Conservation (phyloP, 768 basidiomycete genomes). For the Mycena chlorophos region DNA sequence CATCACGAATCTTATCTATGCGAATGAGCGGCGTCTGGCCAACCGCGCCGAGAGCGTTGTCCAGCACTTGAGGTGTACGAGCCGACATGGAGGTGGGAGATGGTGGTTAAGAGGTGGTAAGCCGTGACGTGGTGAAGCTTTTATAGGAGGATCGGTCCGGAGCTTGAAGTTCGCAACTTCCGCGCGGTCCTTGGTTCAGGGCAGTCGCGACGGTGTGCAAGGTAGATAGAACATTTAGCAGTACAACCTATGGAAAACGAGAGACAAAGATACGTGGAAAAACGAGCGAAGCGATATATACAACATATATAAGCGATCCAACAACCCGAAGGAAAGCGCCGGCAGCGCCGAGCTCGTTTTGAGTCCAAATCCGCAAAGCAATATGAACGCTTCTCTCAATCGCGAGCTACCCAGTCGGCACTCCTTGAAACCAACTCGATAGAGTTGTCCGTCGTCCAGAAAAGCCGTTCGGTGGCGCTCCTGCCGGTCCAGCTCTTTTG, state of each 20-base stretch:
- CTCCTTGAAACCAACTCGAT: slow-evolving; percentile 84
- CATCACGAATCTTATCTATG: slow-evolving; percentile 73
- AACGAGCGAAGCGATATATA: background rate
- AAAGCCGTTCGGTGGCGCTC: slow-evolving; percentile 86
- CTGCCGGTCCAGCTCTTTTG: slow-evolving; percentile 95
- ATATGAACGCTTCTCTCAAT: slow-evolving; percentile 43
- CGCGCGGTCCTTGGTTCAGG: too few species aligned
- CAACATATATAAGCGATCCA: background rate
- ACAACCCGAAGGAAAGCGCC: background rate
- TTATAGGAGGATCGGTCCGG: background rate
- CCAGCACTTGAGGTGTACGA: slow-evolving; percentile 62
- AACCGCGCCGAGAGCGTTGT: slow-evolving; percentile 80
- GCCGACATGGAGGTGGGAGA: too few species aligned
- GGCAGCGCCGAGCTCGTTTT: too few species aligned
- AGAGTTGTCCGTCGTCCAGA: slow-evolving; percentile 91
- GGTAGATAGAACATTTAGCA: background rate
- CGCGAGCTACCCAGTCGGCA: slow-evolving; percentile 82
- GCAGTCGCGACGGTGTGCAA: background rate
- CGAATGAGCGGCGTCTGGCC: slow-evolving; percentile 91
- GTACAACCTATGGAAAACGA: background rate
- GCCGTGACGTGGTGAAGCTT: background rate
- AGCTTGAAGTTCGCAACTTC: too few species aligned
- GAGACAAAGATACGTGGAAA: too few species aligned
- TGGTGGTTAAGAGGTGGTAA: background rate
- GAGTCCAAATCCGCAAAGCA: background rate